Base-by-base conservation (phyloP, 441 rosid genomes). In the Pelargonium citronellum region DNA sequence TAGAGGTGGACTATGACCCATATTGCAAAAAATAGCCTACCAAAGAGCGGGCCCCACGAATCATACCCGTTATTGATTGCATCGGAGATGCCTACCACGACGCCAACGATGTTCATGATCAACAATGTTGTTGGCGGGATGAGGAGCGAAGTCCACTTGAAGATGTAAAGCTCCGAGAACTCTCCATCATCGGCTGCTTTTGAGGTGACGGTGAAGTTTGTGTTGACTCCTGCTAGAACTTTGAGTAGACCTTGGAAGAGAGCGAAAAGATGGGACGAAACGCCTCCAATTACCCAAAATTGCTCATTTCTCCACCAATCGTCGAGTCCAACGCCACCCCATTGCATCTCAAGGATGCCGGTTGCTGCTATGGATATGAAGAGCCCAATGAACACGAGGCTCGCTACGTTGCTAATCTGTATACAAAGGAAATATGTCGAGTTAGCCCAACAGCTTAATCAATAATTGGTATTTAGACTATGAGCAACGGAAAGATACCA, bases 251-350 rank as follows among this genome's bases (percentile, higher is more conserved):
- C 99, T 78, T 95, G 99, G 81, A 95, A 80, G 58, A 95, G 91
- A 11, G 99, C 99, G 76, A 92, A 92, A 7, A 95, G 80, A 74
- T 95, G 99, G 0, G 97, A 77, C 17, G 99, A 95, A 15, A 77
- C 91, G 0, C 97, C 99, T 30, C 99, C 97, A 3, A 95, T 95
- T 69, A 95, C 99, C 99, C 99, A 95, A 69, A 95, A 95, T 82
- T 95, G 99, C 83, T 95, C 97, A 5, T 95, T 95, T 79, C 99
- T 90, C 99, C 99, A 95, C 98, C 96, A 90, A 76, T 90, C 96
- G 37, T 95, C 87, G 57, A 92, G 87, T 6, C 96, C 96, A 7
- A 95, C 99, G 10, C 90, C 90, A 13, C 99, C 94, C 99, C 99
- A 95, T 75, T 84, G 94, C 96, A 95, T 90, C 77, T 95, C 99